These are phyloP conservation scores for Apiosordaria backusii DNA, from an alignment of 495 filamentous ascomycete species.

Conservation along the genomic window DNA sequence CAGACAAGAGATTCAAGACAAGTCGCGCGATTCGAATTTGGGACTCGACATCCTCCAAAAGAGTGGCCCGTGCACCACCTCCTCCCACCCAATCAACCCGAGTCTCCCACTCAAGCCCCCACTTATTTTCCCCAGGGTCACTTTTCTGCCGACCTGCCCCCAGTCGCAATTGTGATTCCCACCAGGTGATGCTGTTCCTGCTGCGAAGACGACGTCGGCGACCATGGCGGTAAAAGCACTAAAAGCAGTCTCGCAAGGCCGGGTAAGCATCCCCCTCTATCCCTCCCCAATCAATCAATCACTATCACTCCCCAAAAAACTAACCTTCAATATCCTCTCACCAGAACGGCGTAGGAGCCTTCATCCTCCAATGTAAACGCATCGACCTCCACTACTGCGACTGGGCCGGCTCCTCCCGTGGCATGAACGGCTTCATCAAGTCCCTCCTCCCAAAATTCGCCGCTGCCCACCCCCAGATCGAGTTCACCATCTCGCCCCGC, in stretches of 20 bases:
- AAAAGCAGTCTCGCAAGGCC: slow-evolving; percentile 56
- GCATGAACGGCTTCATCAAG: slow-evolving; percentile 89
- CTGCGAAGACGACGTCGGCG: slow-evolving; percentile 20
- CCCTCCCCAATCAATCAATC: not conserved
- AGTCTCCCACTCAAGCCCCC: not conserved
- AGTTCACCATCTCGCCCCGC: slow-evolving; percentile 84
- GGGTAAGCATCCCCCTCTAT: slow-evolving; percentile 41
- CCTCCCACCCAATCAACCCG: not conserved
- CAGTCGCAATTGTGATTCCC: slow-evolving; percentile 8
- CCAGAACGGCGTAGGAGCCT: slow-evolving; percentile 96
- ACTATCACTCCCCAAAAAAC: too few relatives aligned
- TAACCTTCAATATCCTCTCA: not conserved
- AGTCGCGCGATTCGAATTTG: not conserved
- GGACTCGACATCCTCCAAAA: not conserved
- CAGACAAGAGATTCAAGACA: not conserved
- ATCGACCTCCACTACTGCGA: slow-evolving; percentile 97
- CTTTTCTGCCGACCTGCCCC: slow-evolving; percentile 16
- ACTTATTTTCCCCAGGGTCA: slow-evolving; percentile 15
- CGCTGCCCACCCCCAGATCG: slow-evolving; percentile 76
- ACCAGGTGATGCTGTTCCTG: slow-evolving; percentile 21
- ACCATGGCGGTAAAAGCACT: slow-evolving; percentile 67
- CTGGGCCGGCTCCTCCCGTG: slow-evolving; percentile 82
- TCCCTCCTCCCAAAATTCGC: slow-evolving; percentile 73
- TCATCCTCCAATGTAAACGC: slow-evolving; percentile 94
- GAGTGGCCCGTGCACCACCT: not conserved